Evolutionary conservation across 805 yeast genomes (phyloP).

Genomic region (Peterozyma xylosa): DNA sequence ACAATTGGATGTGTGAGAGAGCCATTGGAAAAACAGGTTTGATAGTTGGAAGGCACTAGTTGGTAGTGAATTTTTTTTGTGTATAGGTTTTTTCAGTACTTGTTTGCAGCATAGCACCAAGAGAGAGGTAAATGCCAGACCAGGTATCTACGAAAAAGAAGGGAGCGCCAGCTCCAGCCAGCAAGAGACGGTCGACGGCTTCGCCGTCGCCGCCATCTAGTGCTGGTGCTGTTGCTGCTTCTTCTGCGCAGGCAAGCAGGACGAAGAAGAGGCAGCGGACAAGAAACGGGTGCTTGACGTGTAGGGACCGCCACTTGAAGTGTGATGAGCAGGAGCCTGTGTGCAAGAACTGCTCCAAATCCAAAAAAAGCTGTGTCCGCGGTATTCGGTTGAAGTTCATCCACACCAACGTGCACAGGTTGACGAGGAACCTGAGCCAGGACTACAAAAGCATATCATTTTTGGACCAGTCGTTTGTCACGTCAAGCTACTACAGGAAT

Average conservation of each 20-base stretch:
- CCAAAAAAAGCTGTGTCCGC: conserved; percentile 38
- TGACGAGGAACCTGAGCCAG: background rate
- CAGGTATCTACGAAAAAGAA: no score
- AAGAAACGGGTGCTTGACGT: conserved; percentile 46
- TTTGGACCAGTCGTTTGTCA: conserved; percentile 35
- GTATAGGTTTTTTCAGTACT: no score
- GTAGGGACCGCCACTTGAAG: conserved; percentile 60
- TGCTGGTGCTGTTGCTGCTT: no score
- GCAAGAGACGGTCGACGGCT: no score
- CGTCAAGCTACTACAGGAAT: conserved; percentile 29
- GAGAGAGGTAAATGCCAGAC: no score
- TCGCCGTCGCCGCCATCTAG: no score
- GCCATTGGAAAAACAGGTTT: no score
- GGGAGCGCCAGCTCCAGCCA: no score
- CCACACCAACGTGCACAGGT: conserved; percentile 4
- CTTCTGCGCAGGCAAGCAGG: background rate
- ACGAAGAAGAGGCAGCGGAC: conserved; percentile 14
- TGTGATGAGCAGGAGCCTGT: conserved; percentile 61
- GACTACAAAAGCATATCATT: conserved; percentile 8
- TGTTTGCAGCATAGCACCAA: no score
- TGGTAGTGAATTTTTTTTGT: no score
- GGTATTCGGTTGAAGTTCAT: conserved; percentile 39
- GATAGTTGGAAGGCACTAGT: no score
- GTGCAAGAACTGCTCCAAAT: conserved; percentile 48
- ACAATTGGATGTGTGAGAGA: no score